Percentiles rank a stretch among this genome's conserved stretches.
Conservation (phyloP, 768 basidiomycete species). For the Boletus rex-veris region DNA sequence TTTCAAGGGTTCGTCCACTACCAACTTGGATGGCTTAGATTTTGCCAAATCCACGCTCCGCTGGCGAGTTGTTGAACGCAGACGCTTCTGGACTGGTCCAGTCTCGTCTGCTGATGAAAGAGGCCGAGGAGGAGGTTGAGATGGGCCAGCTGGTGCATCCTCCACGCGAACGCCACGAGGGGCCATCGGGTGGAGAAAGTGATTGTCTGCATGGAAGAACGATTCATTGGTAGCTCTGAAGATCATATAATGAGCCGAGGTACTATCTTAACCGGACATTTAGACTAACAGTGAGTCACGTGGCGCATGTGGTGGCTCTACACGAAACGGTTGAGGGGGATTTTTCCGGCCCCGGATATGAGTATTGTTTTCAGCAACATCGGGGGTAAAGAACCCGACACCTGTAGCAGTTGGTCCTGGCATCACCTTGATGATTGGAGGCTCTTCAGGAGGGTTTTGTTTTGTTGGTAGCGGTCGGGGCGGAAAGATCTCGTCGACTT, state of each 20-base stretch:
- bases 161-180: conserved; percentile 44
- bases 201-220: conserved; percentile 52
- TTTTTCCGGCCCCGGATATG: conserved; percentile 58
- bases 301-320: conserved; percentile 46
- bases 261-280: not conserved
- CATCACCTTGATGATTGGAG: conserved; percentile 34
- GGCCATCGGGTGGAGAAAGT: conserved; percentile 46
- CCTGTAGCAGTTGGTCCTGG: conserved; percentile 57
- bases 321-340: conserved; percentile 53
- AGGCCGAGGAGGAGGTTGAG: conserved; percentile 56
- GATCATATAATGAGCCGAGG: conserved; percentile 6
- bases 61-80: conserved; percentile 61
- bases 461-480: conserved; percentile 56
- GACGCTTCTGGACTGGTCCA: conserved; percentile 72
- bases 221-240: conserved; percentile 56
- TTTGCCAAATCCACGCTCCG: conserved; percentile 47
- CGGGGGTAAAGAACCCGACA: conserved; percentile 75
- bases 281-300: conserved; percentile 61
- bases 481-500: conserved; percentile 72
- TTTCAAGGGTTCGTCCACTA: conserved; percentile 71
- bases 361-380: conserved; percentile 52
- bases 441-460: conserved; percentile 51
- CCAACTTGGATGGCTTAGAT: conserved; percentile 58
- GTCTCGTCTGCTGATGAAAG: conserved; percentile 81
- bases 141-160: conserved; percentile 36